Evolutionary conservation across 2,329 filamentous ascomycete genomes (phyloP).

Genomic region (Fusarium sp.): DNA sequence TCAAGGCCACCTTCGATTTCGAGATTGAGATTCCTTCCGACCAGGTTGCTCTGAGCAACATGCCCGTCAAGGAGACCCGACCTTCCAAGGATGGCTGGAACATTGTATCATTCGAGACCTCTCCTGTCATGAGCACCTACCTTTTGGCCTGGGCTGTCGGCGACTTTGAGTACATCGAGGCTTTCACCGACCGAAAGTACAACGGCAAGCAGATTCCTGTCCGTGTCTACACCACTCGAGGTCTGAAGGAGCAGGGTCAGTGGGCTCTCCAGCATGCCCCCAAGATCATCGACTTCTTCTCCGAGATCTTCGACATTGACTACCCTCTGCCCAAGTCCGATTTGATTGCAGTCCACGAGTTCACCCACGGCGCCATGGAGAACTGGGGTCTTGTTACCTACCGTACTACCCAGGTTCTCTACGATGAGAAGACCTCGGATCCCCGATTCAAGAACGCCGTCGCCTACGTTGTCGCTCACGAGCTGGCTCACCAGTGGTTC

Average conservation of each 20-base stretch:
- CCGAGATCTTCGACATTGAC: conserved; percentile 92
- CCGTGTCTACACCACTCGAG: conserved; percentile 94
- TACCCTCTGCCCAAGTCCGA: conserved; percentile 95
- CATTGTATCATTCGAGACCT: conserved; percentile 83
- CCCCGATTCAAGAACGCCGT: conserved; percentile 92
- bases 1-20: conserved; percentile 97
- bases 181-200: conserved; percentile 89
- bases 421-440: conserved; percentile 92
- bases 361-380: conserved; percentile 91
- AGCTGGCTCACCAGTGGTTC: conserved; percentile 97
- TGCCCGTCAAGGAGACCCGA: conserved; percentile 84
- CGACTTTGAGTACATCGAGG: conserved; percentile 97
- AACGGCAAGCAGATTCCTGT: conserved; percentile 93
- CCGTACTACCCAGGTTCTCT: conserved; percentile 94
- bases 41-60: conserved; percentile 92
- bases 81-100: conserved; percentile 76
- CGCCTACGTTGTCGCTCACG: conserved; percentile 98
- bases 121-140: conserved; percentile 93
- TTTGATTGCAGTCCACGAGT: conserved; percentile 92
- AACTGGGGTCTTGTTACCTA: conserved; percentile 98
- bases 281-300: conserved; percentile 96
- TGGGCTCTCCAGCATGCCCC: conserved; percentile 93
- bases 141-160: conserved; percentile 94
- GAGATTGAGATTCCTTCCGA: conserved; percentile 91
- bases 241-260: conserved; percentile 91